These are phyloP conservation scores for Penicillium sp. DNA, from an alignment of 2,329 filamentous ascomycete species.

Conservation along the genomic window DNA sequence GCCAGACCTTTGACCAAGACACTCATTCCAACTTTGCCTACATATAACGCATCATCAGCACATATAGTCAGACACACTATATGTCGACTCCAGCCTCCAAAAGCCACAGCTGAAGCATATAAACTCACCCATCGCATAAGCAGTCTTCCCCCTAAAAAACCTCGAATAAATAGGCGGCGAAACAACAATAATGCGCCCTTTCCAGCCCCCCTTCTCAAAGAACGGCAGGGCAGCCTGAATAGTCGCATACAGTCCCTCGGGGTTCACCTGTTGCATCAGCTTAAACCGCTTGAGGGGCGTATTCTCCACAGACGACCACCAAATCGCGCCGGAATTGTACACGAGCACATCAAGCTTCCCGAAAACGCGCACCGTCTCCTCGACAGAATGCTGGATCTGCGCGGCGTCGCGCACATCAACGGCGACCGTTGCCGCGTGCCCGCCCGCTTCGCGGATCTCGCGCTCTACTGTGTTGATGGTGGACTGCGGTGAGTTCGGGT, in stretches of 20 bases:
- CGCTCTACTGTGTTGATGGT: conserved; percentile 77
- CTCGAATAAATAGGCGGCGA: conserved; percentile 81
- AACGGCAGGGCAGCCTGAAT: conserved; percentile 68
- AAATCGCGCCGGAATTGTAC: conserved; percentile 84
- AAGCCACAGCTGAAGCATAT: not conserved
- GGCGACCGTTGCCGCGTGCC: conserved; percentile 61
- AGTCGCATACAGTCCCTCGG: conserved; percentile 70
- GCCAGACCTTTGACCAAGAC: conserved; percentile 76
- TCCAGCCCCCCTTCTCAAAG: conserved; percentile 54
- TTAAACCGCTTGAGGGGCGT: conserved; percentile 75
- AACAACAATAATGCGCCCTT: conserved; percentile 70
- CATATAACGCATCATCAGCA: not conserved
- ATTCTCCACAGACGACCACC: conserved; percentile 72
- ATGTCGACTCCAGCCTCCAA: not conserved
- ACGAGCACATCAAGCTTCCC: conserved; percentile 68
- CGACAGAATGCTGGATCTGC: conserved; percentile 60
- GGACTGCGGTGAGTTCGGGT: conserved; percentile 70
- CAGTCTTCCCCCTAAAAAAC: conserved; percentile 82
- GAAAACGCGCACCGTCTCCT: conserved; percentile 57
- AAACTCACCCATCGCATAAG: conserved; percentile 64
- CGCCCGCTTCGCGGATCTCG: conserved; percentile 66
- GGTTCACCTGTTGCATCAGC: conserved; percentile 72
- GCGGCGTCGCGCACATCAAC: conserved; percentile 68
- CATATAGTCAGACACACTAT: not conserved
- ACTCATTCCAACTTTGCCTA: conserved; percentile 75